Conservation (phyloP, 345 rosid genomes). For the Citrus trifoliata region DNA sequence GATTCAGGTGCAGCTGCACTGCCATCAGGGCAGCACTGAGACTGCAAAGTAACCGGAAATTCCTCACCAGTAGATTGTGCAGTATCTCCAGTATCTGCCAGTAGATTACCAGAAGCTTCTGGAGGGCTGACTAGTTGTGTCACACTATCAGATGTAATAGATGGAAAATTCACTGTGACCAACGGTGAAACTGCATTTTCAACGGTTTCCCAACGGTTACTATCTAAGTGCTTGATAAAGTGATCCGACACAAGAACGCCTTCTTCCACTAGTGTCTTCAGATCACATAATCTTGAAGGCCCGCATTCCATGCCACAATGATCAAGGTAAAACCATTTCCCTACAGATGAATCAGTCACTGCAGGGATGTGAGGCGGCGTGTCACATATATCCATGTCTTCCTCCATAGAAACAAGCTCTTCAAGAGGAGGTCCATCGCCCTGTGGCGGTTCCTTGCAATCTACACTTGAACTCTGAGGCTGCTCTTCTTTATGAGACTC, state of each 20-base stretch:
- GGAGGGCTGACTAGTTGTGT: slow-evolving; percentile 87
- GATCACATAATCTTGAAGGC: slow-evolving; percentile 78
- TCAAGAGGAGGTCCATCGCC: slow-evolving; percentile 50
- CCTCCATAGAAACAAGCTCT: slow-evolving; percentile 96
- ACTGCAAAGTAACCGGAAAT: slow-evolving; percentile 10
- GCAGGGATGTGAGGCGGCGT: slow-evolving; percentile 84
- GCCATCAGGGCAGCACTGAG: slow-evolving; percentile 16
- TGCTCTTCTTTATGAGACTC: slow-evolving; percentile 54
- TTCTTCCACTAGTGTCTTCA: slow-evolving; percentile 74
- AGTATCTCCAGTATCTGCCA: slow-evolving; percentile 57
- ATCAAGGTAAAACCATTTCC: slow-evolving; percentile 98
- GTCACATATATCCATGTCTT: slow-evolving; percentile 98
- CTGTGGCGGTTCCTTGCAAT: slow-evolving; percentile 42
- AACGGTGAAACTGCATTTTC: slow-evolving; percentile 95
- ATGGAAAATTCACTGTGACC: slow-evolving; percentile 44
- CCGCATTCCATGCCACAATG: slow-evolving; percentile 75
- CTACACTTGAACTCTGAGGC: slow-evolving; percentile 36
- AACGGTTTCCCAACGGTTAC: slow-evolving; percentile 91
- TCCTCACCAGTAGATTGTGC: slow-evolving; percentile 42
- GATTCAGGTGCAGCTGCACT: slow-evolving; percentile 29
- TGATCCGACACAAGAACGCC: slow-evolving; percentile 86
- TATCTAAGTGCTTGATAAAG: slow-evolving; percentile 80
- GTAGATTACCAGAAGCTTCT: slow-evolving; percentile 89
- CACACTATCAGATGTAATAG: slow-evolving; percentile 66
- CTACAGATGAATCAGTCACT: slow-evolving; percentile 53